These are phyloP conservation scores for Podospora pseudoanserina DNA, from an alignment of 495 filamentous ascomycete genomes.

Conservation along the genomic window DNA sequence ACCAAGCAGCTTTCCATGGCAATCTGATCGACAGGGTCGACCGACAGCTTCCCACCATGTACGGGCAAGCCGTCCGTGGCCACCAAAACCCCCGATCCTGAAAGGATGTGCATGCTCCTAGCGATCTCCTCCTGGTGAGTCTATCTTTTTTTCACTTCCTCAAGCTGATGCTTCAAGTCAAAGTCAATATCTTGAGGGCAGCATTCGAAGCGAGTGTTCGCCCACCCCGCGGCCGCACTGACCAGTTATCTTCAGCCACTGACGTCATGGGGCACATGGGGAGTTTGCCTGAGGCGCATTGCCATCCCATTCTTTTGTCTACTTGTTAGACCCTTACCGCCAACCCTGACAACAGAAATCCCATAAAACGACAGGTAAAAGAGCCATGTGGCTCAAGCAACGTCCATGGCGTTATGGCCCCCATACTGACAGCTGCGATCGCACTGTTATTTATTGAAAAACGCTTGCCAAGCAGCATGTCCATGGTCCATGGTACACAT, in stretches of 20 bases:
- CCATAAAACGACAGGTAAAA: background rate
- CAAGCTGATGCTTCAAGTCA: background rate
- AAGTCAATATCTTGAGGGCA: background rate
- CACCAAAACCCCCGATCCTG: background rate
- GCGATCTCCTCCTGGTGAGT: background rate
- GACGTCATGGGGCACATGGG: background rate
- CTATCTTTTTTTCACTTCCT: background rate
- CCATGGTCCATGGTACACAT: background rate
- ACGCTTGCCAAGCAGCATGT: background rate
- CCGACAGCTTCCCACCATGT: background rate
- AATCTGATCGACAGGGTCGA: constrained; percentile 8
- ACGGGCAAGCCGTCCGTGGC: background rate
- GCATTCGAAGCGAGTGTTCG: background rate
- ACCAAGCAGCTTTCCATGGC: background rate
- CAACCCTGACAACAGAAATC: background rate
- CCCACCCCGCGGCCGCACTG: background rate
- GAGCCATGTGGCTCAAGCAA: background rate
- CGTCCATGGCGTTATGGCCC: background rate
- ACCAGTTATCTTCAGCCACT: constrained; percentile 1
- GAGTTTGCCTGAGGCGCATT: background rate
- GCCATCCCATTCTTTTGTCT: background rate
- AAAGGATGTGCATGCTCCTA: background rate
- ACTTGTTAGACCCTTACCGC: background rate
- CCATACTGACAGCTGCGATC: background rate
- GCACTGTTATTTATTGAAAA: background rate